Evolutionary conservation across 495 filamentous ascomycete genomes (phyloP).

Genomic region (Schizothecium vesticola): DNA sequence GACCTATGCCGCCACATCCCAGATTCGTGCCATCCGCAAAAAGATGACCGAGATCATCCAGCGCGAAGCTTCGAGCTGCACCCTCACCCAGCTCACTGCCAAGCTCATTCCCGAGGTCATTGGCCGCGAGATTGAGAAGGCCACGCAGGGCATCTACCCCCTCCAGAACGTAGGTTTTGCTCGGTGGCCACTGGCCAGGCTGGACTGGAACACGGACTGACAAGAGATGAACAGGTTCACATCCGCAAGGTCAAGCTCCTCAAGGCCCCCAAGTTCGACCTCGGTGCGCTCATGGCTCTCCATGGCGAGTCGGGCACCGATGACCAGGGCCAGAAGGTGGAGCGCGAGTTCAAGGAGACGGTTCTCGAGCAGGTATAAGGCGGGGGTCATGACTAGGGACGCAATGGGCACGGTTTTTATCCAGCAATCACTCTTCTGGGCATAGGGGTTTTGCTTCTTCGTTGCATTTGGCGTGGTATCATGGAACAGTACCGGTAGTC

Average conservation of each 20-base stretch:
- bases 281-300: constrained; percentile 86
- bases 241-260: constrained; percentile 99
- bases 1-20: constrained; percentile 90
- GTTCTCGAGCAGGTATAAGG: constrained; percentile 88
- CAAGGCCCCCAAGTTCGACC: constrained; percentile 97
- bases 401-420: constrained; percentile 46
- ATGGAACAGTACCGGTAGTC: constrained; percentile 36
- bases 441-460: constrained; percentile 40
- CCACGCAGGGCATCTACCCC: constrained; percentile 97
- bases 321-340: constrained; percentile 96
- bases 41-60: constrained; percentile 99
- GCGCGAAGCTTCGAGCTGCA: constrained; percentile 90
- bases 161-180: constrained; percentile 81
- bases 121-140: constrained; percentile 98
- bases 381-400: constrained; percentile 35
- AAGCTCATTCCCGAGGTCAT: constrained; percentile 99
- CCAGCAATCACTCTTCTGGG: constrained; percentile 48
- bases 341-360: constrained; percentile 97
- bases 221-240: constrained; percentile 67
- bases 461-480: constrained; percentile 55
- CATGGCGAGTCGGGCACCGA: constrained; percentile 97
- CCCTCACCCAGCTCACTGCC: constrained; percentile 85
- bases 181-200: neutral
- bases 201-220: constrained; percentile 11
- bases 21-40: constrained; percentile 94